Evolutionary conservation across 352 stramenopile species (phyloP).

Genomic region (Pythium scleroteichum): DNA sequence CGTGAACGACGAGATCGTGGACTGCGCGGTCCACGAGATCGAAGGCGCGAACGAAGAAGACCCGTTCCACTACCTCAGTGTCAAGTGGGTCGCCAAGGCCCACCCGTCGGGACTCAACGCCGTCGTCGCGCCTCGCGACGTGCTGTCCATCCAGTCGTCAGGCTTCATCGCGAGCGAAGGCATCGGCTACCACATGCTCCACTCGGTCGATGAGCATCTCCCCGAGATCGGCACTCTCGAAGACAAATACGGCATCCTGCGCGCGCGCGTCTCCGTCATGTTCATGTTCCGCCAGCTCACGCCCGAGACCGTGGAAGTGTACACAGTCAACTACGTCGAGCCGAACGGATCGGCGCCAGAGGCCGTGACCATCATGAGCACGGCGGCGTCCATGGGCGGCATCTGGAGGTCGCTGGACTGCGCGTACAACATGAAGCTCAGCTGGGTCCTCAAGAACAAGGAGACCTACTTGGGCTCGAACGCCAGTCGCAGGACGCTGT

Average conservation of each 20-base stretch:
- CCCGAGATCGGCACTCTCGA: conserved; percentile 34
- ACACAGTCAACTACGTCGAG: conserved; percentile 44
- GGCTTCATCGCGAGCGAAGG: conserved; percentile 12
- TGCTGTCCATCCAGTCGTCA: conserved; percentile 17
- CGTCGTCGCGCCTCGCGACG: conserved; percentile 17
- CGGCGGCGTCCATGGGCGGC: conserved; percentile 35
- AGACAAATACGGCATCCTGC: conserved; percentile 34
- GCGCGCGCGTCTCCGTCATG: conserved; percentile 43
- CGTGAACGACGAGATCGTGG: conserved; percentile 47
- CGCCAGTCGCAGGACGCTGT: background rate
- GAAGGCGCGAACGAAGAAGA: conserved; percentile 30
- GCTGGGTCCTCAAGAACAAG: conserved; percentile 40
- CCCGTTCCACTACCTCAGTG: conserved; percentile 19
- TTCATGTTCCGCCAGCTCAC: conserved; percentile 37
- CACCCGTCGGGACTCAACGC: conserved; percentile 7
- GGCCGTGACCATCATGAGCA: conserved; percentile 37
- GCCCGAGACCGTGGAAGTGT: conserved; percentile 39
- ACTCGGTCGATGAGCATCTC: conserved; percentile 38
- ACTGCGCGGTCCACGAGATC: conserved; percentile 46
- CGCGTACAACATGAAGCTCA: conserved; percentile 26
- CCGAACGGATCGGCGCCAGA: conserved; percentile 45
- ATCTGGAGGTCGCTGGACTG: conserved; percentile 32
- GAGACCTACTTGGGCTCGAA: conserved; percentile 10
- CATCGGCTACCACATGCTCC: conserved; percentile 43
- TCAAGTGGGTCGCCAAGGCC: conserved; percentile 31